Percentiles rank a stretch among this genome's conserved stretches.
Conservation (phyloP, 805 yeast species). For the Tetrapisispora iriomotensis region DNA sequence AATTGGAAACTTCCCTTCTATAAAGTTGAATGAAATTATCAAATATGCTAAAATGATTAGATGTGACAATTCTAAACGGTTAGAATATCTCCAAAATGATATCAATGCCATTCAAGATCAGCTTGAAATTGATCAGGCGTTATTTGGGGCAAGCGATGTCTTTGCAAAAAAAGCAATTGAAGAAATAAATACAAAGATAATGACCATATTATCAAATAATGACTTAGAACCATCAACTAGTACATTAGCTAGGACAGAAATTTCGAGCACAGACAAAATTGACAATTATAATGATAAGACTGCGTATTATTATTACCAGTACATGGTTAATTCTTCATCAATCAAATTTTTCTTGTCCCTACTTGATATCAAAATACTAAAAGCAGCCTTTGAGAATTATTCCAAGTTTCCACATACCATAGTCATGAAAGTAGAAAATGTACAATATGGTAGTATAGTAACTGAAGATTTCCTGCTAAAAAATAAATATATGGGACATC, state of each 20-base stretch:
- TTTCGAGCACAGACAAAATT: constrained; percentile 6
- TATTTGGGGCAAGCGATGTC: constrained; percentile 51
- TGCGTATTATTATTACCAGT: constrained; percentile 68
- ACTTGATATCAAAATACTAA: constrained; percentile 68
- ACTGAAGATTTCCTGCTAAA: constrained; percentile 49
- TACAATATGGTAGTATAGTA: constrained; percentile 54
- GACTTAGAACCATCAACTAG: background rate
- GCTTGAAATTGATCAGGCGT: constrained; percentile 44
- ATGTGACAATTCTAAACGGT: constrained; percentile 48
- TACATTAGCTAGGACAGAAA: constrained; percentile 3
- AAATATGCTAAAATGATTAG: constrained; percentile 60
- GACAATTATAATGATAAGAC: constrained; percentile 29
- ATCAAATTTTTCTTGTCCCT: constrained; percentile 63
- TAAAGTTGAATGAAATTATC: constrained; percentile 30
- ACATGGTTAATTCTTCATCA: constrained; percentile 52
- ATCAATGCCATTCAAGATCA: constrained; percentile 41
- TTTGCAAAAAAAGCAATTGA: constrained; percentile 46
- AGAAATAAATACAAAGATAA: constrained; percentile 41
- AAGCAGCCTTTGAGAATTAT: constrained; percentile 51
- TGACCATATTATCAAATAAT: constrained; percentile 24
- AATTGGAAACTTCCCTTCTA: constrained; percentile 49
- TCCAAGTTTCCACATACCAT: constrained; percentile 59
- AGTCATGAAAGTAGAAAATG: constrained; percentile 55
- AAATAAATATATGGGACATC: constrained; percentile 65
- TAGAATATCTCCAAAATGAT: constrained; percentile 51